These are phyloP conservation scores for Streptanthus diversifolius DNA, from an alignment of 345 rosid species.

Conservation along the genomic window DNA sequence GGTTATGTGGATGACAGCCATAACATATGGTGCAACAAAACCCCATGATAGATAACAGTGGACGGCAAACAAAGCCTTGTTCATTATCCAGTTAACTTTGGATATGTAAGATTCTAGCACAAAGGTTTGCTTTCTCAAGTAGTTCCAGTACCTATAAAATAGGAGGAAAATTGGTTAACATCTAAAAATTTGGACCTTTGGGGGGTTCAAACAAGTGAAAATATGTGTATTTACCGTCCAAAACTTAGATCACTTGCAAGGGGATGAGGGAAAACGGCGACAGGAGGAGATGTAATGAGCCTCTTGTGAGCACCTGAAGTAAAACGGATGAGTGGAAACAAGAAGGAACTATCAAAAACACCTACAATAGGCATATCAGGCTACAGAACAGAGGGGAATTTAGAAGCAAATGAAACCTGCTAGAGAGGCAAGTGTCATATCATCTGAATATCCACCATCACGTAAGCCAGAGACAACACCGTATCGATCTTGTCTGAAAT, in stretches of 20 bases:
- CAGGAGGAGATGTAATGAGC: constrained; percentile 97
- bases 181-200: background rate
- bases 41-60: constrained; percentile 99
- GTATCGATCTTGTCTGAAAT: constrained; percentile 81
- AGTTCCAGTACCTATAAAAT: constrained; percentile 85
- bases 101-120: constrained; percentile 90
- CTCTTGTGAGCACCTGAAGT: constrained; percentile 83
- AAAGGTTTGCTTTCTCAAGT: constrained; percentile 97
- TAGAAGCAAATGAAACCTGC: constrained; percentile 54
- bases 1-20: constrained; percentile 77
- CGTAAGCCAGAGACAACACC: constrained; percentile 92
- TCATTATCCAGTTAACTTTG: constrained; percentile 87
- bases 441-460: constrained; percentile 99
- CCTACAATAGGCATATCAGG: background rate
- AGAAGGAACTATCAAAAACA: constrained; percentile 11
- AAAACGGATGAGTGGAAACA: background rate
- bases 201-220: constrained; percentile 5
- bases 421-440: constrained; percentile 97
- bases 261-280: constrained; percentile 98
- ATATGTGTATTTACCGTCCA: constrained; percentile 57
- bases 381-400: background rate
- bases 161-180: background rate
- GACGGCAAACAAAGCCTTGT: constrained; percentile 71
- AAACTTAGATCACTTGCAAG: constrained; percentile 90
- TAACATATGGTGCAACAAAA: constrained; percentile 75